These are phyloP conservation scores for Boletus subparvulus DNA, from an alignment of 768 basidiomycete species.

Conservation along the genomic window DNA sequence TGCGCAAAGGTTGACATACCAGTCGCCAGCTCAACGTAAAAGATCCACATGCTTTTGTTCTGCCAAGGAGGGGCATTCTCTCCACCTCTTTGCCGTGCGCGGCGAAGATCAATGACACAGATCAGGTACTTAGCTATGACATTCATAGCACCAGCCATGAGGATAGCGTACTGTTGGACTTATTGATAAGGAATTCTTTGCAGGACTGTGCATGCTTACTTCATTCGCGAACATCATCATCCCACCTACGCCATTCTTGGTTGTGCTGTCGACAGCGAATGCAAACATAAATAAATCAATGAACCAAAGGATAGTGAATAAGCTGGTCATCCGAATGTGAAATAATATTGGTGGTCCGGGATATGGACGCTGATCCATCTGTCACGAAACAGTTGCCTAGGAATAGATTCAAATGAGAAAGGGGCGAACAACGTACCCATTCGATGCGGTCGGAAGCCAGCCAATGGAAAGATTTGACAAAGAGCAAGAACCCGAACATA, in stretches of 20 bases:
- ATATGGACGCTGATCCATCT: constrained; percentile 98
- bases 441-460: constrained; percentile 92
- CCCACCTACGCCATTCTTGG: constrained; percentile 77
- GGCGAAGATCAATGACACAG: constrained; percentile 75
- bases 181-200: constrained; percentile 10
- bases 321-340: constrained; percentile 75
- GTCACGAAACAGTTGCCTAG: constrained; percentile 4
- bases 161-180: constrained; percentile 72
- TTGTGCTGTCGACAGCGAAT: constrained; percentile 77
- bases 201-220: constrained; percentile 43
- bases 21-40: constrained; percentile 90
- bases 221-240: constrained; percentile 97
- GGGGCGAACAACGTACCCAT: constrained; percentile 61
- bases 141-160: constrained; percentile 78
- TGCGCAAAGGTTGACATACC: constrained; percentile 48
- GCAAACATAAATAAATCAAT: constrained; percentile 77
- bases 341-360: constrained; percentile 81
- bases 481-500: constrained; percentile 93
- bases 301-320: constrained; percentile 73
- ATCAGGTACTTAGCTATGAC: constrained; percentile 81
- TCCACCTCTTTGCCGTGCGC: constrained; percentile 74
- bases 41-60: constrained; percentile 95
- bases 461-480: constrained; percentile 99
- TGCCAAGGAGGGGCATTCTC: constrained; percentile 93
- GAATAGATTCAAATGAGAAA: background rate